Base-by-base conservation (phyloP, 192 early-diverging fungal genomes). In the Polychytrium aggregatum region DNA sequence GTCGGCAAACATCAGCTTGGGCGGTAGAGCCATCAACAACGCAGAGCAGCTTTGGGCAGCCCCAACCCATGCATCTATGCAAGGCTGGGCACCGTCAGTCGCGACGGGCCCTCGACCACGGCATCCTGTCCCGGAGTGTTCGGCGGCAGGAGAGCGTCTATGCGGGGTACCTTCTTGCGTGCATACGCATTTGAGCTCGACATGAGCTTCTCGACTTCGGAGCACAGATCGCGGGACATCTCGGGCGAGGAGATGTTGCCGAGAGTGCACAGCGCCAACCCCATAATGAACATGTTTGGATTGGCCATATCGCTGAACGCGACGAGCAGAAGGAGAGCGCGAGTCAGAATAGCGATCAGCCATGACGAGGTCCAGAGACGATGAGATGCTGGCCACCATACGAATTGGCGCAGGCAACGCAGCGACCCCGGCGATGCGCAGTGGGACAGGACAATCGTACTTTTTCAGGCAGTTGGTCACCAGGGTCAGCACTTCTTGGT, bases 391-490 rank as follows among this genome's bases (percentile, higher is more conserved):
- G n/a, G n/a, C n/a, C n/a, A n/a, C n/a, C n/a, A n/a, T n/a, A n/a
- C n/a, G n/a, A n/a, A n/a, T n/a, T n/a, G n/a, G n/a, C n/a, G n/a
- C n/a, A n/a, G 31, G 31, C 31, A 33, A 33, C 6, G 31, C 31
- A 33, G 48, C 52, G 22, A 52, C 52, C 51, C 34, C 27, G 40
- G 29, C 36, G 37, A 45, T 44, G 44, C 31, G 11, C 6, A 11
- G 31, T 11, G 11, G 11, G 31, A 11, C 31, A 33, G 31, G 31
- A 33, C 31, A 33, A 33, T 16, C 71, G 37, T 79, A 91, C 87
- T 92, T 98, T 62, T 98, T 94, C 30, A 98, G 76, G 17, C 83
- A 94, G 72, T 98, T 98, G 20, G 96, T 99, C 22, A 99, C 84
- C 41, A 99, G 72, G 16, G 96, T 99, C 62, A 99, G 63, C 1